Conservation (phyloP, 495 filamentous ascomycete genomes). For the Penicillium antarcticum region DNA sequence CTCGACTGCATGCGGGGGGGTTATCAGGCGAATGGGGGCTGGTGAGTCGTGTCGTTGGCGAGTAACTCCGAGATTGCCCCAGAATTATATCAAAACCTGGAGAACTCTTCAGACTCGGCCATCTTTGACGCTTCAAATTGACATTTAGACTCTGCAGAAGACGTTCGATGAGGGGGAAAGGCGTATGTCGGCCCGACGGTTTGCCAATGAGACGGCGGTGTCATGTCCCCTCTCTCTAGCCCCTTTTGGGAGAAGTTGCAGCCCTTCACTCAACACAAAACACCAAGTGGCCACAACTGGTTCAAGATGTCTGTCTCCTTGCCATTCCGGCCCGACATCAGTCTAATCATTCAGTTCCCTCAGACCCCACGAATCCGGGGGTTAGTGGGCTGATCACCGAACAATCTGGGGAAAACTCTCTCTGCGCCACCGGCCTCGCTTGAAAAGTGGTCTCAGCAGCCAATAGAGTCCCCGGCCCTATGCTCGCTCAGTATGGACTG, state of each 20-base stretch:
- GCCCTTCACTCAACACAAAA: neutral
- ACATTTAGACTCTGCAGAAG: too few species aligned
- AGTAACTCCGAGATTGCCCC: too few species aligned
- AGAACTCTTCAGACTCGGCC: too few species aligned
- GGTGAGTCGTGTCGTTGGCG: neutral
- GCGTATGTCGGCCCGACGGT: slow-evolving; percentile 1
- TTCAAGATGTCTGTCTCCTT: neutral
- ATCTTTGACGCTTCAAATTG: too few species aligned
- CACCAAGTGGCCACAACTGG: too few species aligned
- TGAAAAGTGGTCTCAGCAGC: neutral
- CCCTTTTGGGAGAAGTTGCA: neutral
- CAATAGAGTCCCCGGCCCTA: neutral
- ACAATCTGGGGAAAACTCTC: neutral
- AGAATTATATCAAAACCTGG: too few species aligned
- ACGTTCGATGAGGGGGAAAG: neutral
- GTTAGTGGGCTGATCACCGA: neutral
- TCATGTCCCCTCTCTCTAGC: neutral
- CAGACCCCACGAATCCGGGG: slow-evolving; percentile 5
- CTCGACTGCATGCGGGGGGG: neutral
- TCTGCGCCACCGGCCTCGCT: neutral
- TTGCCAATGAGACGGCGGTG: neutral
- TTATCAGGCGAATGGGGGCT: neutral
- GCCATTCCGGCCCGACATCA: neutral
- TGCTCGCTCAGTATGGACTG: neutral
- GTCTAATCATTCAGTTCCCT: neutral